Conservation (phyloP, 441 rosid genomes). For the Manihot esculenta region DNA sequence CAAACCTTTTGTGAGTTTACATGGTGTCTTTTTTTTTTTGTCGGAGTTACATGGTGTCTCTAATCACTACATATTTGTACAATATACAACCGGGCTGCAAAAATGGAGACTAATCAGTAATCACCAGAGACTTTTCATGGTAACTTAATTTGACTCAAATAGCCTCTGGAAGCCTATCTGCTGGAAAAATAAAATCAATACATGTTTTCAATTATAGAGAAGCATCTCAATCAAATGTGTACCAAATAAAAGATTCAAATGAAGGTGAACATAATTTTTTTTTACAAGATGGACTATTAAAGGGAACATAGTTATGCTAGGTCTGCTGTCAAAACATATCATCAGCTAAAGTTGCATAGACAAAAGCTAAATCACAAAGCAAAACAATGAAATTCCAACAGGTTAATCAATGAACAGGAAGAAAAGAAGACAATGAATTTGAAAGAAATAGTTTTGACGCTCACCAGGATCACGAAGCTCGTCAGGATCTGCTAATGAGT, state of each 20-base stretch:
- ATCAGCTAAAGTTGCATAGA: neutral
- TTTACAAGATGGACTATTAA: neutral
- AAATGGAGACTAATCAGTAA: too few relatives aligned
- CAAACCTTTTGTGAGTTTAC: neutral
- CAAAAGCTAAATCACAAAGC: conserved; percentile 5
- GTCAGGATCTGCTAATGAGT: conserved; percentile 99
- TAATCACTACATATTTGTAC: too few relatives aligned
- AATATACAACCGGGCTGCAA: too few relatives aligned
- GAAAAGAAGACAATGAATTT: conserved; percentile 3
- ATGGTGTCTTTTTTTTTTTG: neutral
- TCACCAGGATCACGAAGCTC: conserved; percentile 98
- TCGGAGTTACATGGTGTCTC: too few relatives aligned
- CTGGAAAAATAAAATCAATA: neutral
- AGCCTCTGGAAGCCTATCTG: neutral
- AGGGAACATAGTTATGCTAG: neutral
- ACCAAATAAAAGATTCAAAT: neutral
- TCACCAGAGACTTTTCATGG: neutral
- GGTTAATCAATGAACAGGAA: neutral
- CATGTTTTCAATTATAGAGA: neutral
- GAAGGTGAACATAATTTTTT: neutral
- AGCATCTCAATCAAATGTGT: neutral
- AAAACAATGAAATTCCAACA: neutral
- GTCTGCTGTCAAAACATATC: neutral
- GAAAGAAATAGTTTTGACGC: conserved; percentile 16
- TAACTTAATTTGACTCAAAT: neutral